Evolutionary conservation across 78 protist genomes (phyloP), one percentile per base, ranked within the genome.

Genomic region (slime mould (Dictyostelium discoideum)): DNA sequence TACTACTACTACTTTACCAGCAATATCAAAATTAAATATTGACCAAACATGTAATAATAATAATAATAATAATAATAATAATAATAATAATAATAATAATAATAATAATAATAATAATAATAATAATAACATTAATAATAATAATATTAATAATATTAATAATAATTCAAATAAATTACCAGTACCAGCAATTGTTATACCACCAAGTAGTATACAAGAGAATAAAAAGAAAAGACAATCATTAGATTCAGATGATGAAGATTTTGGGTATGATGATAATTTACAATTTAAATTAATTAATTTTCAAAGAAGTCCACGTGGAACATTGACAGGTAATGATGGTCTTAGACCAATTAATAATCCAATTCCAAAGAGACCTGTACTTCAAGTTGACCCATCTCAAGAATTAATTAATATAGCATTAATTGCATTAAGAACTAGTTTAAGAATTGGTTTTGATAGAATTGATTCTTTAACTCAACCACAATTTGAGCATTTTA

Each of bases 351-450:
- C 94, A 78, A 88, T 88, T 76, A 88, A 57, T 40, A 80, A 46
- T 67, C 94, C 94, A n/a, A 88, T 88, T 20, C 94, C 94, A 88
- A 88, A 88, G 14, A 78, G 94, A 80, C 94, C 94, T 16, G 73
- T 81, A 2, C 39, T 88, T 20, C 48, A 67, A 81, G 94, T 88
- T 4, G 94, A 88, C 13, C 80, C 60, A 57, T 80, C 86, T 7
- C 39, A 57, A 32, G 94, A 88, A 37, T n/a, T 87, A 8, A 87
- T 88, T 8, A 69, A 88, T 48, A 63, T 74, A 18, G 82, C 94
- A 65, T 65, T 88, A 13, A 88, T 88, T 26, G 94, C 94, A n/a
- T 73, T 88, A 8, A 18, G 94, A 44, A 88, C 94, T 3, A 63
- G 86, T 18, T 7, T 88, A 24, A 13, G 73, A 65, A 29, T 60